These are phyloP conservation scores for Xylona heveae DNA, from an alignment of 495 filamentous ascomycete genomes.

Conservation along the genomic window DNA sequence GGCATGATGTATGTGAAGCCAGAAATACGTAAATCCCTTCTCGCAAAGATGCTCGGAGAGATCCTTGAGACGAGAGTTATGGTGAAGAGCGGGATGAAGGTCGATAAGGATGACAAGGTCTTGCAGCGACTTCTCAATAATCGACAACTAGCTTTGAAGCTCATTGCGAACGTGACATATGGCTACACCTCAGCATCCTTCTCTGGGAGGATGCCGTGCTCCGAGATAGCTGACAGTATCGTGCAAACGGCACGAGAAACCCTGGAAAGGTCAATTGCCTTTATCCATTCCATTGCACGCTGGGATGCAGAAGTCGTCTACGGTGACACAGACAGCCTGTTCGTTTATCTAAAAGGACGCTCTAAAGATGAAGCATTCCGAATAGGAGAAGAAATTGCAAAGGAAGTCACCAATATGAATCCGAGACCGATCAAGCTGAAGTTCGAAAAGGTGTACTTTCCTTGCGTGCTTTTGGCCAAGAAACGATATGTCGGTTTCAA, in stretches of 20 bases:
- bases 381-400: slow-evolving; percentile 84
- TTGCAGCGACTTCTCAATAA: slow-evolving; percentile 83
- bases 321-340: slow-evolving; percentile 94
- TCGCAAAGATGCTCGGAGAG: slow-evolving; percentile 92
- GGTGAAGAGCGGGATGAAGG: slow-evolving; percentile 96
- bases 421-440: slow-evolving; percentile 87
- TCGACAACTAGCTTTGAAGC: slow-evolving; percentile 82
- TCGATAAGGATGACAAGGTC: slow-evolving; percentile 72
- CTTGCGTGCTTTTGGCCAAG: slow-evolving; percentile 83
- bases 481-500: slow-evolving; percentile 98
- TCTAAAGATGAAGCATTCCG: slow-evolving; percentile 75
- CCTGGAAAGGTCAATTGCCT: slow-evolving; percentile 76
- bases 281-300: slow-evolving; percentile 66
- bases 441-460: slow-evolving; percentile 96
- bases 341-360: slow-evolving; percentile 73
- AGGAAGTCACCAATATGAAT: slow-evolving; percentile 72
- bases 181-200: slow-evolving; percentile 93
- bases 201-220: slow-evolving; percentile 91
- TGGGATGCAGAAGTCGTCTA: slow-evolving; percentile 97
- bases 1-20: slow-evolving; percentile 89
- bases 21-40: slow-evolving; percentile 65
- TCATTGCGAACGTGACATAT: slow-evolving; percentile 96
- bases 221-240: slow-evolving; percentile 95
- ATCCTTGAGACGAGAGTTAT: slow-evolving; percentile 94
- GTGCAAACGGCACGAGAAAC: slow-evolving; percentile 91